A percentile compares a stretch with the other conserved stretches of the same genome.
These are phyloP conservation scores for Laburnicola sp. DNA, from an alignment of 2,329 filamentous ascomycete species.

Conservation along the genomic window DNA sequence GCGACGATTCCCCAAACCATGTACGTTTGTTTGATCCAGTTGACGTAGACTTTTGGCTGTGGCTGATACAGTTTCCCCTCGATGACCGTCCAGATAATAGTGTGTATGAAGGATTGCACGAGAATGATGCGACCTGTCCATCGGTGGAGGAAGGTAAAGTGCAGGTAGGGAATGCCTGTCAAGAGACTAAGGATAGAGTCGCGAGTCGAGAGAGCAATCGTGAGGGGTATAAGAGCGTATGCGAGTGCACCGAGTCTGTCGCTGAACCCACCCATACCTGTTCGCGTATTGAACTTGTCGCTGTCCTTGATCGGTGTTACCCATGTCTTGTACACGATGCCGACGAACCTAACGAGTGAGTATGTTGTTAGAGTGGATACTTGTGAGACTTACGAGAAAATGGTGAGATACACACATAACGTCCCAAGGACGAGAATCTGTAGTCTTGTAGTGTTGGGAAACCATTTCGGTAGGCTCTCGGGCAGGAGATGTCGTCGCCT, in stretches of 20 bases:
- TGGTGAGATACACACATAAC: constrained; percentile 62
- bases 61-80: constrained; percentile 69
- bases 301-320: constrained; percentile 65
- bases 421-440: constrained; percentile 64
- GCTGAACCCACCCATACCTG: constrained; percentile 65
- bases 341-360: constrained; percentile 54
- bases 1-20: constrained; percentile 73
- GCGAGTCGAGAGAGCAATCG: constrained; percentile 64
- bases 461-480: constrained; percentile 59
- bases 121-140: constrained; percentile 75
- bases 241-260: constrained; percentile 70
- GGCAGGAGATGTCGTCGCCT: constrained; percentile 60
- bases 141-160: constrained; percentile 76
- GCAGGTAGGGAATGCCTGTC: constrained; percentile 72
- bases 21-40: constrained; percentile 65
- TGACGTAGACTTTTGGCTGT: constrained; percentile 61
- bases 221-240: constrained; percentile 71
- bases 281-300: constrained; percentile 63
- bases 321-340: constrained; percentile 69
- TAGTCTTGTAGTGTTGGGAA: constrained; percentile 68
- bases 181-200: constrained; percentile 69
- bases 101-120: constrained; percentile 68
- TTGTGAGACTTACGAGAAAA: constrained; percentile 58
- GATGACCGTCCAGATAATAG: constrained; percentile 68
- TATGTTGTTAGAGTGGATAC: not conserved